Base-by-base conservation (phyloP, 139 green algal genomes). In the Chlorella sp. region DNA sequence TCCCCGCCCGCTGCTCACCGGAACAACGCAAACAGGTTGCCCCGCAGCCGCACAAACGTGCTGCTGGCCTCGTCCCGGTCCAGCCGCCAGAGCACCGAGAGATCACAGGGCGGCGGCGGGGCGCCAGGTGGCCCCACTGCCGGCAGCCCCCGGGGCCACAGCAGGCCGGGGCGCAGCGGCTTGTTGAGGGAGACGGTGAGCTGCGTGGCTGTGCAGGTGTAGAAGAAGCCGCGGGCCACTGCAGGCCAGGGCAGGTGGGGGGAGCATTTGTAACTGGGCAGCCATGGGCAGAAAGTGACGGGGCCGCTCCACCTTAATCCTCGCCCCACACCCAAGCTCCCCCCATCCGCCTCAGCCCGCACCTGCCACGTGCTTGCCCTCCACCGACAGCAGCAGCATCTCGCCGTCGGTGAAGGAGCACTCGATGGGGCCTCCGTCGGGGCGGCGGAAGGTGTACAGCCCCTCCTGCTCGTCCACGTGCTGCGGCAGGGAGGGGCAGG, bases 21-120 rank as follows among this genome's bases (percentile, higher is more conserved):
- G 73, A 87, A 90, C 44, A 96, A 79, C 30, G 62, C 8, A 41
- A 93, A 78, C 38, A 98, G 86, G 70, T 92, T 94, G 58, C 76
- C 58, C 3, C 95, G 89, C 89, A 95, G 87, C n/a, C 86, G 82
- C 54, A 83, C 84, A 46, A 88, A 92, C 4, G 85, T 88, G 28
- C 89, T 92, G 14, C 87, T 84, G 19, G 92, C 73, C 34, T 96
- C 94, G 41, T 97, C 93, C 1, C 87, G 85, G 84, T 98, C 95
- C 7, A 98, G 62, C 19, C 95, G 91, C 95, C 95, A 98, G 19
- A 73, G 41, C 44, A 79, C 68, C n/a, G 19, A 22, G 34, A 24
- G 28, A 54, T 84, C 76, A 38, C 86, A 81, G 24, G 38, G 46
- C 7, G 68, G 62, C 41, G 54, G n/a, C 7, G 60, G n/a, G 56